phyloP scores from a whole-genome alignment of 805 yeast species.

The Candida tibetensis region DNA sequence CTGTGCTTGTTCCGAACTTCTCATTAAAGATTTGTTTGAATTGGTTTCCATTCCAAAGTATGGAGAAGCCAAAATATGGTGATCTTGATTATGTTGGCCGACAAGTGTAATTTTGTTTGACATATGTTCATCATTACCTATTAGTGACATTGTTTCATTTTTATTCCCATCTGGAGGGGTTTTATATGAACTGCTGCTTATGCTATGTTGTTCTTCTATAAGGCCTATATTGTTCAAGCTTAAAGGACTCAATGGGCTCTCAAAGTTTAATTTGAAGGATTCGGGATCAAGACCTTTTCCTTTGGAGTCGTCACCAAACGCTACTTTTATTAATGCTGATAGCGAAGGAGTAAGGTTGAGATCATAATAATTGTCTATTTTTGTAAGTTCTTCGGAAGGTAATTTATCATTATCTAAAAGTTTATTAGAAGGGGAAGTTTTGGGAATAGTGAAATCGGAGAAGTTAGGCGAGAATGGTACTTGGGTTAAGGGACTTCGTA shows the following conservation, averaged over 20 bases:
- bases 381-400: not conserved
- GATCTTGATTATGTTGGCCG: not conserved
- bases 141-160: too few species aligned
- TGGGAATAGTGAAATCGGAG: constrained; percentile 8
- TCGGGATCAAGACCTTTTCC: constrained; percentile 12
- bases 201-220: not conserved
- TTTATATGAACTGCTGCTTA: not conserved
- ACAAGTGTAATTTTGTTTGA: not conserved
- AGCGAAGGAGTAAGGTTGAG: constrained; percentile 35
- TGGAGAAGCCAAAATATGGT: too few species aligned
- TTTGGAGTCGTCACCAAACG: constrained; percentile 23
- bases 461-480: constrained; percentile 13
- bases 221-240: constrained; percentile 8
- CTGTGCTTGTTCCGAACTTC: constrained; percentile 35
- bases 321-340: constrained; percentile 37
- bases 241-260: constrained; percentile 30
- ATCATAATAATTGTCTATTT: constrained; percentile 10
- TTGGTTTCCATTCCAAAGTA: constrained; percentile 1
- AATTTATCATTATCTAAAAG: not conserved
- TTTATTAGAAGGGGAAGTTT: not conserved
- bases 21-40: constrained; percentile 15
- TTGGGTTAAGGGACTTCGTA: constrained; percentile 5
- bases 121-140: not conserved
- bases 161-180: not conserved
- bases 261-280: constrained; percentile 11